A percentile compares a stretch with the other conserved stretches of the same genome.
These are phyloP conservation scores for Acidiella bohemica DNA, from an alignment of 495 filamentous ascomycete genomes.

Conservation along the genomic window DNA sequence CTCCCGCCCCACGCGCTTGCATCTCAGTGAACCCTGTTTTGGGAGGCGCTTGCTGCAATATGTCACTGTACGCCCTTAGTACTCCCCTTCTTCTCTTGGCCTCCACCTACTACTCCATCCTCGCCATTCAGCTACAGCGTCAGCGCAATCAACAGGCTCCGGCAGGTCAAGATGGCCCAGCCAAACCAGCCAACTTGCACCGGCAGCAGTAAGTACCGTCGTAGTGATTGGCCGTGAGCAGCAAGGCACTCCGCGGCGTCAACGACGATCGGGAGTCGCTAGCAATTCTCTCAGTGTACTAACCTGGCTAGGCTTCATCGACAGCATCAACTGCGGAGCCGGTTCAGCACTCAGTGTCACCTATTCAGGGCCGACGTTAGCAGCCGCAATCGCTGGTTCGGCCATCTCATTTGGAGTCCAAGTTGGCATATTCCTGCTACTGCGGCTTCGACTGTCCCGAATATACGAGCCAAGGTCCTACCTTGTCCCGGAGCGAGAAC, in stretches of 20 bases:
- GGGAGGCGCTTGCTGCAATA: not conserved
- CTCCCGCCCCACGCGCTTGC: not conserved
- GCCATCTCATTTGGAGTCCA: conserved; percentile 67
- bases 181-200: not conserved
- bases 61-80: not conserved
- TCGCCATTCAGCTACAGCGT: not conserved
- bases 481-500: conserved; percentile 76
- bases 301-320: too few relatives aligned
- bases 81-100: not conserved
- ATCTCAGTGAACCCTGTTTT: not conserved
- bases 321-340: conserved; percentile 8
- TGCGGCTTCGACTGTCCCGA: conserved; percentile 63
- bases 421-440: conserved; percentile 57
- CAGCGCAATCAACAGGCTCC: not conserved
- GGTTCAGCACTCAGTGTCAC: conserved; percentile 24
- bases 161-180: not conserved
- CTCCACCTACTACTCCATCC: not conserved
- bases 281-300: too few relatives aligned
- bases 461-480: conserved; percentile 92
- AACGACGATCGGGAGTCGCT: too few relatives aligned
- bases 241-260: too few relatives aligned
- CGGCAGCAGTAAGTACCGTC: not conserved
- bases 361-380: conserved; percentile 44
- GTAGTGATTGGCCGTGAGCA: too few relatives aligned
- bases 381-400: conserved; percentile 61